phyloP scores from a whole-genome alignment of 2,329 filamentous ascomycete species.

The Blastomyces emzantsi region DNA sequence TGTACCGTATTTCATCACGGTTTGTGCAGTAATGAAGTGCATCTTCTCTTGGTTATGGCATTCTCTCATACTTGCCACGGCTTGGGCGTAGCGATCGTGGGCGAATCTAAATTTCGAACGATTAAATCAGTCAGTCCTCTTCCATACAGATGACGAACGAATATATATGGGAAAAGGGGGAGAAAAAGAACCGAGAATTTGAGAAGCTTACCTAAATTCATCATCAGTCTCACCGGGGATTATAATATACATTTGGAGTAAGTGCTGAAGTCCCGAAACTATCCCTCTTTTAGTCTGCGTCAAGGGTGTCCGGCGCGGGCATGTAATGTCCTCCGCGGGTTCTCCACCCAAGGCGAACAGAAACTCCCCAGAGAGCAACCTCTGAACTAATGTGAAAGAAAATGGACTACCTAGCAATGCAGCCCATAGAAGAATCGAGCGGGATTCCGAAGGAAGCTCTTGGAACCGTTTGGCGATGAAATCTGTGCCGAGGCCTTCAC shows the following conservation, averaged over 20 bases:
- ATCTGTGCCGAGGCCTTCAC: constrained; percentile 68
- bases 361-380: constrained; percentile 66
- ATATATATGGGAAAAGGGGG: not conserved
- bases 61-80: constrained; percentile 60
- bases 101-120: constrained; percentile 50
- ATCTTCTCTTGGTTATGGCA: constrained; percentile 61
- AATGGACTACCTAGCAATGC: constrained; percentile 74
- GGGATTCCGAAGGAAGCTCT: constrained; percentile 64
- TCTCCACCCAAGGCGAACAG: constrained; percentile 46
- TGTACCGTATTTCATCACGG: constrained; percentile 61
- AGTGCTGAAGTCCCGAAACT: constrained; percentile 67
- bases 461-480: constrained; percentile 71
- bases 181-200: constrained; percentile 21
- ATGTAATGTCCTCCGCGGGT: constrained; percentile 29
- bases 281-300: constrained; percentile 55
- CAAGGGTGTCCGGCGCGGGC: constrained; percentile 36
- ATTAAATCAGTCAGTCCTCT: not conserved
- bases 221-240: constrained; percentile 77
- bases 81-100: constrained; percentile 78
- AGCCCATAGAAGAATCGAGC: constrained; percentile 77
- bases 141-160: not conserved
- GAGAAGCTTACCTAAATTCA: constrained; percentile 50
- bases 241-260: constrained; percentile 71
- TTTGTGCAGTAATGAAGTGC: constrained; percentile 83
- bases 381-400: constrained; percentile 71